Evolutionary conservation across 192 early-diverging fungal genomes (phyloP).

Genomic region (Chytriomyces hyalinus): DNA sequence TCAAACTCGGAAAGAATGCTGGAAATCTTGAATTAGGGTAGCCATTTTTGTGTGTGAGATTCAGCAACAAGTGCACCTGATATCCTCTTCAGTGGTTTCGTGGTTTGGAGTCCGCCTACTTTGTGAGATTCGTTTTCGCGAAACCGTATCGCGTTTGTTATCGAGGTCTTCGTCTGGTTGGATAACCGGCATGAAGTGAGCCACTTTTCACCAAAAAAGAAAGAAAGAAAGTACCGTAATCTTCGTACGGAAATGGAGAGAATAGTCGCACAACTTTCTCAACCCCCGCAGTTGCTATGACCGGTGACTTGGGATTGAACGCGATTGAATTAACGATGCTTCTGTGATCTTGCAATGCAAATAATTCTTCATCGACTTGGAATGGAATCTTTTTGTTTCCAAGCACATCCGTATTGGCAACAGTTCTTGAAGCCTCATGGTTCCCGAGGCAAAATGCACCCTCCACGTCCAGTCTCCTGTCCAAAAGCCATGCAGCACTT

Average conservation of each 20-base stretch:
- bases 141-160: background rate
- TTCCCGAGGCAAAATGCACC: too few species aligned
- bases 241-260: slow-evolving; percentile 6
- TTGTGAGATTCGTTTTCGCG: background rate
- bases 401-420: background rate
- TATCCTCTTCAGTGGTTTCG: background rate
- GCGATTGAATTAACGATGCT: slow-evolving; percentile 30
- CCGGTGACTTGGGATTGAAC: slow-evolving; percentile 13
- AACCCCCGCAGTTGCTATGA: slow-evolving; percentile 36
- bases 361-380: slow-evolving; percentile 12
- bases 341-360: slow-evolving; percentile 9
- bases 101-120: too few species aligned
- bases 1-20: slow-evolving; percentile 12
- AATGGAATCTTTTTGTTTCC: slow-evolving; percentile 8
- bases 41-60: background rate
- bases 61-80: background rate
- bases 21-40: background rate
- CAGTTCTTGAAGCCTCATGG: background rate
- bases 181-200: background rate
- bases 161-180: background rate
- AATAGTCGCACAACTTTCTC: slow-evolving; percentile 31
- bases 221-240: slow-evolving; percentile 1
- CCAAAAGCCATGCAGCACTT: background rate
- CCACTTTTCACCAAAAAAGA: background rate
- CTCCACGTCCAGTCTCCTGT: slow-evolving; percentile 4